phyloP scores from a whole-genome alignment of 2,329 filamentous ascomycete genomes.

The Leptographium wingfieldii region DNA sequence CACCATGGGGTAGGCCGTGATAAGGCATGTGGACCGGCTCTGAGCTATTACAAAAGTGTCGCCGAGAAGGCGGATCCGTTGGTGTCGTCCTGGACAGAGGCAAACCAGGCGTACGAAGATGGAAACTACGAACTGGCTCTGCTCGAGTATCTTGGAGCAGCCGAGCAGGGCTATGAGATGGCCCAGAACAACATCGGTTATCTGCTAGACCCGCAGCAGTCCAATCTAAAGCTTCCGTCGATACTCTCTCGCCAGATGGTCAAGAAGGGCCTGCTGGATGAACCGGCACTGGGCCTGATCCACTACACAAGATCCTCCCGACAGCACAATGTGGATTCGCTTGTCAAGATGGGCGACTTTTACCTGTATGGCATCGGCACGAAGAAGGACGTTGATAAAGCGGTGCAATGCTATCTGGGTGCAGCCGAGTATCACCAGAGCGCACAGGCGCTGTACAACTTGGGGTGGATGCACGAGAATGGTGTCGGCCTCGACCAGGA shows the following conservation, averaged over 20 bases:
- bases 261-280: constrained; percentile 28
- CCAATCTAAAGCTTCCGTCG: constrained; percentile 42
- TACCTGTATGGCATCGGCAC: constrained; percentile 76
- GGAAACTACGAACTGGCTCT: constrained; percentile 72
- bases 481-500: constrained; percentile 87
- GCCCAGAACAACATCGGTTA: constrained; percentile 86
- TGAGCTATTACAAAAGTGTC: constrained; percentile 72
- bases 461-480: constrained; percentile 99
- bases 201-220: constrained; percentile 63
- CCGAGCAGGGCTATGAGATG: constrained; percentile 82
- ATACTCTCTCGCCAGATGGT: constrained; percentile 26
- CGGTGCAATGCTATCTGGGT: constrained; percentile 82
- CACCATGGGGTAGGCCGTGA: constrained; percentile 71
- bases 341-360: constrained; percentile 98
- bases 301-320: constrained; percentile 94
- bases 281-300: constrained; percentile 58
- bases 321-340: constrained; percentile 82
- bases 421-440: constrained; percentile 86
- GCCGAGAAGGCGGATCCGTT: constrained; percentile 60
- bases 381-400: constrained; percentile 62
- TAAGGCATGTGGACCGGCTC: constrained; percentile 62
- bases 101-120: constrained; percentile 67
- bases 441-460: constrained; percentile 90
- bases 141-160: constrained; percentile 72
- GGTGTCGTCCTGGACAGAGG: constrained; percentile 68